A percentile compares a stretch with the other conserved stretches of the same genome.
Evolutionary conservation across 2,329 filamentous ascomycete species (phyloP).

Genomic region (Sporothrix variecibatus): DNA sequence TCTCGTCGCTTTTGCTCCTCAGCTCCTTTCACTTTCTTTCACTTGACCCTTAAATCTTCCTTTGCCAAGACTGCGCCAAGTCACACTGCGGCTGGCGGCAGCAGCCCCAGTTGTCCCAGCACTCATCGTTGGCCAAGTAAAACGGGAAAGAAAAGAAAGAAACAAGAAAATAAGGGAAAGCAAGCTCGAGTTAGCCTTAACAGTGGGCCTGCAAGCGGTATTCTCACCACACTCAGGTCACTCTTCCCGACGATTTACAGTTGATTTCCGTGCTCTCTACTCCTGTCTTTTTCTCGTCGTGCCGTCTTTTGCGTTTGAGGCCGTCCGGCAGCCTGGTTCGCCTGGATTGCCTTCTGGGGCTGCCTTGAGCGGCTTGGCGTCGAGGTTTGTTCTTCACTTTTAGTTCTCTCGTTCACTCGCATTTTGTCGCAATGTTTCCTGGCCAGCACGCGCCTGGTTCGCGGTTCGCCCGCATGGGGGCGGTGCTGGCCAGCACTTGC

Average conservation of each 20-base stretch:
- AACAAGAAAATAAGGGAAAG: not conserved
- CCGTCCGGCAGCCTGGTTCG: not conserved
- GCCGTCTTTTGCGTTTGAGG: not conserved
- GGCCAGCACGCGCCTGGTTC: not conserved
- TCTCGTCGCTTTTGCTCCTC: not conserved
- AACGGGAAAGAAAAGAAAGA: not conserved
- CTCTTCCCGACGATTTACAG: not conserved
- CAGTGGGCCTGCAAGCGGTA: not conserved
- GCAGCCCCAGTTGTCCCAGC: not conserved
- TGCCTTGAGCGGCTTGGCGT: not conserved
- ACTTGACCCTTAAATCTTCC: not conserved
- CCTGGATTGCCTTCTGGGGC: not conserved
- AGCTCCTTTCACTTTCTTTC: not conserved
- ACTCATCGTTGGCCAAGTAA: not conserved
- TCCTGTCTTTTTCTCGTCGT: not conserved
- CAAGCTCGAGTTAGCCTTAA: not conserved
- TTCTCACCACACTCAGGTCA: not conserved
- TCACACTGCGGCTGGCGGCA: not conserved
- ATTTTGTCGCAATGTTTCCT: not conserved
- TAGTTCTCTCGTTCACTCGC: not conserved
- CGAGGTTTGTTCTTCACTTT: not conserved
- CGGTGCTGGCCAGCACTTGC: not conserved
- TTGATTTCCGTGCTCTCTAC: not conserved
- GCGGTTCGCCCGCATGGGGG: constrained; percentile 8
- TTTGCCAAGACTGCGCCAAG: constrained; percentile 3